Percentiles rank a stretch among this genome's conserved stretches.
Conservation (phyloP, 306 rosid species). For the Quillaja saponaria region DNA sequence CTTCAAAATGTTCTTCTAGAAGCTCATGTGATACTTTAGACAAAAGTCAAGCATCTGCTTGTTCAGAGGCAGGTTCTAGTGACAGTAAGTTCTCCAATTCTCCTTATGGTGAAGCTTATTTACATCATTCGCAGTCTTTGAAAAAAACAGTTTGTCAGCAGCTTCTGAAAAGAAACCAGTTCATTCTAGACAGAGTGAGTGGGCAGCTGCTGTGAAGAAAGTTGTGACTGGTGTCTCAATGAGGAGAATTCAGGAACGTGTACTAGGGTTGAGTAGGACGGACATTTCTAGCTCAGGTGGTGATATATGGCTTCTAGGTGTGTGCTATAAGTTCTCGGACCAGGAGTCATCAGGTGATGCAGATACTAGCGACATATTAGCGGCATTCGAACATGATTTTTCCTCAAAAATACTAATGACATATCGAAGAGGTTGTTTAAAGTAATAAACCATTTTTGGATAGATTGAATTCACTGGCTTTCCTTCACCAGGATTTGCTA, state of each 20-base stretch:
- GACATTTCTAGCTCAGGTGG: conserved; percentile 70
- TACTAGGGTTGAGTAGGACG: conserved; percentile 67
- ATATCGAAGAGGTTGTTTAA: conserved; percentile 80
- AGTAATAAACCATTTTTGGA: conserved; percentile 15
- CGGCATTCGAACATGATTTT: conserved; percentile 71
- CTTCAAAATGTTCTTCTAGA: conserved; percentile 58
- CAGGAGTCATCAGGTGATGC: conserved; percentile 55
- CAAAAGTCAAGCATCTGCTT: conserved; percentile 48
- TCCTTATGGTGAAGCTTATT: conserved; percentile 80
- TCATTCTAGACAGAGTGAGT: conserved; percentile 63
- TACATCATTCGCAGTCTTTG: conserved; percentile 70
- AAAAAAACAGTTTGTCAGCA: conserved; percentile 65
- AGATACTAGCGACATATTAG: conserved; percentile 45
- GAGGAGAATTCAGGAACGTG: conserved; percentile 84
- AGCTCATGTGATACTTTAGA: conserved; percentile 54
- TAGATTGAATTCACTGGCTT: conserved; percentile 12
- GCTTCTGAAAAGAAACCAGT: conserved; percentile 69
- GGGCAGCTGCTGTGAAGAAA: conserved; percentile 80
- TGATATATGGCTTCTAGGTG: conserved; percentile 95
- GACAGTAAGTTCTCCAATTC: conserved; percentile 61
- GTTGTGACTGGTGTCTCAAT: conserved; percentile 69
- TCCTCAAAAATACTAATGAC: conserved; percentile 80
- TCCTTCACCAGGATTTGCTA: conserved; percentile 14
- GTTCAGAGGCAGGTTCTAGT: conserved; percentile 50
- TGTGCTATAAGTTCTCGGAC: conserved; percentile 60